Evolutionary conservation across 2,329 filamentous ascomycete genomes (phyloP), one percentile per base, ranked within the genome.

Genomic region (Cladorrhinum sp.): DNA sequence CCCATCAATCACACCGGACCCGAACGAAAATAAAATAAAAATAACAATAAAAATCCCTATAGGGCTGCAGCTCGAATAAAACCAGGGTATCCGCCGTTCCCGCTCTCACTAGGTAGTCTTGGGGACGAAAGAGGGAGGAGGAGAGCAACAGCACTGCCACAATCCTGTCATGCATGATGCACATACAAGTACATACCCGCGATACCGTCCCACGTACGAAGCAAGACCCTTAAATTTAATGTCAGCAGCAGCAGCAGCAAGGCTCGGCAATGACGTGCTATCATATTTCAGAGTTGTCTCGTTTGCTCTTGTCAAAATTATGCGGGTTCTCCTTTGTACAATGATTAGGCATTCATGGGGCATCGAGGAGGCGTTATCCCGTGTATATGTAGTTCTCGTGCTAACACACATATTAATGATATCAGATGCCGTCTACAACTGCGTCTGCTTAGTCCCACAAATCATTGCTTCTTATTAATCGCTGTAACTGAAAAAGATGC

Each of bases 1-100:
- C n/a, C n/a, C n/a, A n/a, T n/a, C n/a, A n/a, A n/a, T n/a, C n/a
- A n/a, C n/a, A n/a, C n/a, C n/a, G n/a, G n/a, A n/a, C n/a, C n/a
- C n/a, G n/a, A n/a, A n/a, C n/a, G n/a, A n/a, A n/a, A n/a, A n/a
- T n/a, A n/a, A n/a, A n/a, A n/a, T n/a, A n/a, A n/a, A n/a, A n/a
- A 3, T 32, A 12, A 9, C 23, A 25, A 25, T 32, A 10, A 29
- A 25, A 53, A 6, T n/a, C 55, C 29, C 55, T 50, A 41, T 65
- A 65, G 63, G 63, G 63, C 63, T 65, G 63, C 62, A 64, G 55
- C 4, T 27, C 18, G 29, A 12, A 48, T 45, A 18, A n/a, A 18
- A n/a, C 16, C 41, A 45, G 41, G n/a, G n/a, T n/a, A n/a, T n/a
- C n/a, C n/a, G n/a, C n/a, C n/a, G n/a, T n/a, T n/a, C n/a, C n/a